Conservation (phyloP, 2,329 filamentous ascomycete genomes). For the Aureobasidium sp. region DNA sequence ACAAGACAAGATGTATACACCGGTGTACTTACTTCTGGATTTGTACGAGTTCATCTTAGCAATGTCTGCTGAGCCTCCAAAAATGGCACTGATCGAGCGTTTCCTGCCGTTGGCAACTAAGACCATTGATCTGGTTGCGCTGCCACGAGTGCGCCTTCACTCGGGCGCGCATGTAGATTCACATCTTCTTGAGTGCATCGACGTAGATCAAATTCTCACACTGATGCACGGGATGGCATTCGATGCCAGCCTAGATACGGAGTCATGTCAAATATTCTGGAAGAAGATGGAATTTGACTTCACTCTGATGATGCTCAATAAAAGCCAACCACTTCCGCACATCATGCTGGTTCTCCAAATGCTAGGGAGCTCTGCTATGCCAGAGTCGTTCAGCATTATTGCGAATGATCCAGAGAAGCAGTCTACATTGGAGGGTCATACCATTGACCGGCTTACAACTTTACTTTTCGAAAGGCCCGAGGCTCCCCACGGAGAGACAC, state of each 20-base stretch:
- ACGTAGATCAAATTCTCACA: conserved; percentile 56
- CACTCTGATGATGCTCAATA: conserved; percentile 59
- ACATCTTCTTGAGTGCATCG: conserved; percentile 51
- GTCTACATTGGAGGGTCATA: conserved; percentile 31
- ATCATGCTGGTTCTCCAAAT: conserved; percentile 59
- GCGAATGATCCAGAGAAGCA: conserved; percentile 38
- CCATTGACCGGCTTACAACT: conserved; percentile 58
- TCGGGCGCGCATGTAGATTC: conserved; percentile 28
- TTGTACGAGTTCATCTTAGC: conserved; percentile 58
- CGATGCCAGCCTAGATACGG: conserved; percentile 44
- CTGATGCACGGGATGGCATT: conserved; percentile 58
- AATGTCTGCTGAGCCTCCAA: conserved; percentile 52
- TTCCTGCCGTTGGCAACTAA: conserved; percentile 42
- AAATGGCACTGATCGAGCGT: conserved; percentile 51
- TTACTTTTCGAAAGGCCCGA: conserved; percentile 53
- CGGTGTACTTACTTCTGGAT: conserved; percentile 59
- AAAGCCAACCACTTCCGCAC: conserved; percentile 57
- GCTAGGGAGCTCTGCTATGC: conserved; percentile 58
- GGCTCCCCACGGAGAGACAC: conserved; percentile 34
- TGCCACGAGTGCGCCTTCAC: conserved; percentile 37
- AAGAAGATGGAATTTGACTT: conserved; percentile 58
- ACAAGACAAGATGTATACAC: conserved; percentile 51
- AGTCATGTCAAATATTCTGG: conserved; percentile 54
- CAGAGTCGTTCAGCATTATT: conserved; percentile 61
- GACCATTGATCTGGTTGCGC: conserved; percentile 49